Conservation (phyloP, 441 rosid species). For the Corymbia calophylla region DNA sequence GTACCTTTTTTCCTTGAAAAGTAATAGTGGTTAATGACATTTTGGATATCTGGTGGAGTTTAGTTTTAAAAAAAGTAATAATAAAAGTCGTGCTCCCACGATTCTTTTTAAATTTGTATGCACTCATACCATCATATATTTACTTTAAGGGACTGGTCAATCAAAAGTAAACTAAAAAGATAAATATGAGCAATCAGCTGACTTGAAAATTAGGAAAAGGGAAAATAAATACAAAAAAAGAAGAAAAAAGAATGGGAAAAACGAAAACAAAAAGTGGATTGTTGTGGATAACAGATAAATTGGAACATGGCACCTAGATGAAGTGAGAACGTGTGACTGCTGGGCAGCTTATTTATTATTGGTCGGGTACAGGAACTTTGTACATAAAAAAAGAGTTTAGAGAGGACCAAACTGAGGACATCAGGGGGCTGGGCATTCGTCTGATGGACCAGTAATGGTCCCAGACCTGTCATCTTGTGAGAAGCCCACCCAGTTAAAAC, state of each 20-base stretch:
- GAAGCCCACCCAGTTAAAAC: background rate
- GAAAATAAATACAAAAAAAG: background rate
- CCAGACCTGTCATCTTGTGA: background rate
- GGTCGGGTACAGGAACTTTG: background rate
- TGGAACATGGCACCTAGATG: background rate
- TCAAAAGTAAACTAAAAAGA: background rate
- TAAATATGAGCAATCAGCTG: background rate
- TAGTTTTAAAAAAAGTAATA: background rate
- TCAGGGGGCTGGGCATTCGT: background rate
- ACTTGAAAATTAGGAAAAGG: background rate
- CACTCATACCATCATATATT: background rate
- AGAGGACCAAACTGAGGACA: background rate
- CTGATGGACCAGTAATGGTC: background rate
- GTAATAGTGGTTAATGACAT: background rate
- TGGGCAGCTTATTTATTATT: background rate
- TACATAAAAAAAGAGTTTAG: background rate
- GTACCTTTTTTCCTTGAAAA: background rate
- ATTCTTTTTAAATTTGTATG: background rate
- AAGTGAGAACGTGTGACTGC: background rate
- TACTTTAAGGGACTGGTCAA: background rate
- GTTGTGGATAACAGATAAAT: background rate
- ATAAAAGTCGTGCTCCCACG: background rate
- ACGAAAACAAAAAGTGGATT: background rate
- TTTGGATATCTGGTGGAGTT: background rate
- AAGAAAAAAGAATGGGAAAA: background rate